These are phyloP conservation scores for Metschnikowia continentalis DNA, from an alignment of 805 yeast genomes.

Conservation along the genomic window DNA sequence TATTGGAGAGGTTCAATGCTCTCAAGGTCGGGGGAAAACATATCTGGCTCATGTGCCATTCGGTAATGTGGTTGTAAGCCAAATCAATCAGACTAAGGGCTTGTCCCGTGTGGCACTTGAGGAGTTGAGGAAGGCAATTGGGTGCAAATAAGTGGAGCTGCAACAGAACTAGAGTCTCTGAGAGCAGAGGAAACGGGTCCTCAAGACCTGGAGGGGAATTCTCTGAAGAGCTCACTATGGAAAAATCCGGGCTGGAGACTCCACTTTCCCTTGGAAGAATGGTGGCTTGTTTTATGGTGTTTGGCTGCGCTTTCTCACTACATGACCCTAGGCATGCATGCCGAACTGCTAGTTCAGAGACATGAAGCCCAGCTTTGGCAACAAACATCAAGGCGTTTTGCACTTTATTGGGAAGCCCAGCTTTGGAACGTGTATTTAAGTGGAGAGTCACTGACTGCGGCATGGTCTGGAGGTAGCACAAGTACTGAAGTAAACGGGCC, in stretches of 20 bases:
- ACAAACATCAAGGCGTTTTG: not conserved
- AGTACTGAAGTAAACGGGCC: constrained; percentile 10
- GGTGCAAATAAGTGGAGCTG: constrained; percentile 19
- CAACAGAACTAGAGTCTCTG: constrained; percentile 13
- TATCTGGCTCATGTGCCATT: constrained; percentile 14
- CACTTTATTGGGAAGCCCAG: not conserved
- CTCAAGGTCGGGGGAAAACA: constrained; percentile 20
- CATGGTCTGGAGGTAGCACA: constrained; percentile 16
- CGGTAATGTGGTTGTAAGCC: constrained; percentile 26
- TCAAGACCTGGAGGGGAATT: not conserved
- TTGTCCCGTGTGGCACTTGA: not conserved
- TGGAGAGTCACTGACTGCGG: constrained; percentile 5
- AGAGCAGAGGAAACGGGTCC: not conserved
- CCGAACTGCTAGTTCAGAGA: not conserved
- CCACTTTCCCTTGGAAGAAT: not conserved
- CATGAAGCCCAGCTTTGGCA: not conserved
- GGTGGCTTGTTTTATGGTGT: not conserved
- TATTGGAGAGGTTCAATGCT: constrained; percentile 26
- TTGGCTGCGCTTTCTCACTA: not conserved
- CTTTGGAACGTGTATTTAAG: not conserved
- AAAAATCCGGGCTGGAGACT: no score
- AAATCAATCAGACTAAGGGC: constrained; percentile 18
- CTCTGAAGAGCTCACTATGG: no score
- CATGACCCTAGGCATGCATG: not conserved
- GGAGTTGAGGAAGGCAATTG: constrained; percentile 4